Base-by-base conservation (phyloP, 176 grass and related monocot species). In the Phoenix dactylifera region DNA sequence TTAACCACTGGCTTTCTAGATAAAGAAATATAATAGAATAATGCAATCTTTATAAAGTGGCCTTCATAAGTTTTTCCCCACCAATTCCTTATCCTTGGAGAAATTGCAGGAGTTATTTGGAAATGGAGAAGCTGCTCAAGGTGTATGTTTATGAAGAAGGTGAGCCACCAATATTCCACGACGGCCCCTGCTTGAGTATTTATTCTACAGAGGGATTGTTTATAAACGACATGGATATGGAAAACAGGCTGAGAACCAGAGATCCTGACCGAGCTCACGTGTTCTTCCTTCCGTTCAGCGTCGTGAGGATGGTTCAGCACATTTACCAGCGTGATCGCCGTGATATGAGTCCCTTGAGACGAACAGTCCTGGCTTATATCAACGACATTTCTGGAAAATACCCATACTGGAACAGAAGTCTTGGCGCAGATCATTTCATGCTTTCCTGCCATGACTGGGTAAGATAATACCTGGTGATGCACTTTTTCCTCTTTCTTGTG, bases 391-490 rank as follows among this genome's bases (percentile, higher is more conserved):
- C 81, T 3, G 1, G 3, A 32, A 90, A 77, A 83, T 72, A 97
- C 62, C 81, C 84, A 0, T 90, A 70, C 39, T 97, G 92, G 92
- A 97, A 97, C 51, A 75, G 87, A 22, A 88, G 86, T 77, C 51
- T 75, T 0, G 92, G 92, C 1, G 83, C 83, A 0, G 92, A 97
- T 39, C 92, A 97, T 70, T 87, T 97, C 80, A 88, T 91, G 87
- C 78, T 97, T 5, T 97, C 92, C 39, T 97, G 92, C 70, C 92
- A 97, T 59, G 92, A 97, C 25, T 97, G 92, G 87, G 86, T 95
- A 78, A 28, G 15, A 3, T 0, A 29, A 7, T 25, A 25, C 24
- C 24, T 25, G 5, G 28, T 30, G 6, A 30, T 30, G 28, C 35
- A 44, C 35, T 44, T 44, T 12, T 44, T 44, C 35, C 10, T 44